A percentile compares a stretch with the other conserved stretches of the same genome.
Conservation (phyloP, 2,329 filamentous ascomycete genomes). For the Trichoderma semiorbis region DNA sequence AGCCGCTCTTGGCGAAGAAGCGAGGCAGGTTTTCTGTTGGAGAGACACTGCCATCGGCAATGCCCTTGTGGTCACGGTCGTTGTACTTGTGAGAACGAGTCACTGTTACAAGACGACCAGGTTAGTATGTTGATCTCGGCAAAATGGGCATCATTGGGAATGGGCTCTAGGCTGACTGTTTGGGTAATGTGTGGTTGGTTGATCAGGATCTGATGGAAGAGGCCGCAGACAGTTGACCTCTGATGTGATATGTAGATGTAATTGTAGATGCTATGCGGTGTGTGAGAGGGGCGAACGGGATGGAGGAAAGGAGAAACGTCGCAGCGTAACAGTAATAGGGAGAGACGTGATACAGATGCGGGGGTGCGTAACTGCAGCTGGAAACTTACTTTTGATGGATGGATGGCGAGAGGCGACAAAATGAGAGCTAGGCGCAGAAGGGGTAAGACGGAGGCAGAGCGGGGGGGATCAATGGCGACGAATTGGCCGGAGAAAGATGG, state of each 20-base stretch:
- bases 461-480: slow-evolving; percentile 2
- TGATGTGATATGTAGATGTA: background rate
- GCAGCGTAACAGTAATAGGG: background rate
- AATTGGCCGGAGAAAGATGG: slow-evolving; percentile 3
- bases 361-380: slow-evolving; percentile 11
- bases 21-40: slow-evolving; percentile 76
- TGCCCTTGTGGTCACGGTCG: slow-evolving; percentile 82
- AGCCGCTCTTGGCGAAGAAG: slow-evolving; percentile 88
- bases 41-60: slow-evolving; percentile 69
- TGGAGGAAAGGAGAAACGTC: background rate
- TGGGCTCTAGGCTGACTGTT: background rate
- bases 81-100: slow-evolving; percentile 96
- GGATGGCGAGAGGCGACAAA: slow-evolving; percentile 10
- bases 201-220: background rate
- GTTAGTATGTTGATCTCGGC: background rate
- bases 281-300: background rate
- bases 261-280: background rate
- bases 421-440: slow-evolving; percentile 1
- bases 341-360: slow-evolving; percentile 5
- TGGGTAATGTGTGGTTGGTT: background rate
- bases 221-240: background rate
- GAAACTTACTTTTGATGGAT: slow-evolving; percentile 21
- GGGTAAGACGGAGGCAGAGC: slow-evolving; percentile 10
- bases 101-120: slow-evolving; percentile 58
- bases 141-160: background rate